Base-by-base conservation (phyloP, 2,329 filamentous ascomycete species). In the Kalaharituber pfeilii region DNA sequence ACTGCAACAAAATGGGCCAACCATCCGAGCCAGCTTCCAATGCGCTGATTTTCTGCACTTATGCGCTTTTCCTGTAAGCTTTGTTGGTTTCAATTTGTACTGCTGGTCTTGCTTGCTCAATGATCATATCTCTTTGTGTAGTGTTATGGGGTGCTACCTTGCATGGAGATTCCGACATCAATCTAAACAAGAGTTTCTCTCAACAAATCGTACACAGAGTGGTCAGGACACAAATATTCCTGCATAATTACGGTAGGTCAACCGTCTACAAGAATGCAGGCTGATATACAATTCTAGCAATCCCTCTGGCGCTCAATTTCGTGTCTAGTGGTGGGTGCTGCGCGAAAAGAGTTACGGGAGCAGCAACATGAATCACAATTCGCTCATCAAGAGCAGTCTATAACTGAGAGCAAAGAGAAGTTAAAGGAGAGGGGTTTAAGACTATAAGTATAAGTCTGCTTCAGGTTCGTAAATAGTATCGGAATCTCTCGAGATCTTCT, bases 1-100 rank as follows among this genome's bases (percentile, higher is more conserved):
- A n/a, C n/a, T n/a, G n/a, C n/a, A n/a, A 9, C 33, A 39, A 39
- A 39, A 91, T 89, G 85, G 82, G 82, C 20, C 75, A 81, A 62
- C 84, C 83, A 56, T 88, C 85, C 1, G 78, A 73, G 54, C 71
- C 76, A 74, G 84, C 84, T 66, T 88, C 84, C 28, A 87, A 89
- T 72, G 84, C 84, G 73, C 73, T 89, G 66, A 82, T 91, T 66
- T 89, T 88, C 66, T 71, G 86, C 52, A 86, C 82, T 50, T 88
- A 87, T 71, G 82, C 76, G 59, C 72, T 74, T 50, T 91, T 91
- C 67, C 71, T 91, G 85, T 89, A 72, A 55, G 77, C 61, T 49
- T 15, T 62, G 60, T 56, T 49, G 27, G 15, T 26, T 39, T 50
- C 27, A 22, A 26, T n/a, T 15, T 33, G 24, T 9, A 9, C 27